Base-by-base conservation (phyloP, 2,329 filamentous ascomycete species). In the Fusarium phyllophilum region DNA sequence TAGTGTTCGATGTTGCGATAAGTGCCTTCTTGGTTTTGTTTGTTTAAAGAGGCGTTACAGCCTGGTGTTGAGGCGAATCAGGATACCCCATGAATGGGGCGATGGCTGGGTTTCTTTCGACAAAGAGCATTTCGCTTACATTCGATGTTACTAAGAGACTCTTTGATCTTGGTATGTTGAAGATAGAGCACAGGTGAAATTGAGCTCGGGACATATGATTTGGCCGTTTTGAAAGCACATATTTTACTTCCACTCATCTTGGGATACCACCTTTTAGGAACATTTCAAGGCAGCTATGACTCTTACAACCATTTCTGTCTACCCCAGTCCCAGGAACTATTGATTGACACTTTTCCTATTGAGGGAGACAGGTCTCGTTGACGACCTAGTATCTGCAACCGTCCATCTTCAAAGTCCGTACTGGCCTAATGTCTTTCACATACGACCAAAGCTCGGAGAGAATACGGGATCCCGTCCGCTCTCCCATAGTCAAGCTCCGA, bases 11-110 rank as follows among this genome's bases (percentile, higher is more conserved):
- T 31, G 6, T n/a, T 29, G 24, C 22, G 36, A 26, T 15, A 29
- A 29, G 31, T 39, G 31, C 29, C 31, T 49, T 52, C 18, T 46
- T 62, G 29, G 39, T n/a, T 39, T 60, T n/a, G 15, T 46, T 52
- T 44, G 26, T 45, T 68, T 51, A 24, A 42, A 51, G 52, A 58
- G 70, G 70, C 66, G 56, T 51, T 41, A 31, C 39, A 74, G 70
- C 66, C 66, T 60, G 70, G 70, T 74, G 70, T 73, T 73, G 42
- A 36, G 70, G 70, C 70, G 70, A 74, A 73, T 57, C 49, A 57
- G 64, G 44, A 70, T 70, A 70, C 66, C 41, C 34, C 14, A 38
- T 36, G 26, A 14, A 48, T 39, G 45, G 42, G 66, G 67, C 24
- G 22, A 51, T 41, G 18, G 39, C 52, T 49, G 22, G 59, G 59